phyloP scores from a whole-genome alignment of 2,329 filamentous ascomycete species.

The Diaporthe sp. region DNA sequence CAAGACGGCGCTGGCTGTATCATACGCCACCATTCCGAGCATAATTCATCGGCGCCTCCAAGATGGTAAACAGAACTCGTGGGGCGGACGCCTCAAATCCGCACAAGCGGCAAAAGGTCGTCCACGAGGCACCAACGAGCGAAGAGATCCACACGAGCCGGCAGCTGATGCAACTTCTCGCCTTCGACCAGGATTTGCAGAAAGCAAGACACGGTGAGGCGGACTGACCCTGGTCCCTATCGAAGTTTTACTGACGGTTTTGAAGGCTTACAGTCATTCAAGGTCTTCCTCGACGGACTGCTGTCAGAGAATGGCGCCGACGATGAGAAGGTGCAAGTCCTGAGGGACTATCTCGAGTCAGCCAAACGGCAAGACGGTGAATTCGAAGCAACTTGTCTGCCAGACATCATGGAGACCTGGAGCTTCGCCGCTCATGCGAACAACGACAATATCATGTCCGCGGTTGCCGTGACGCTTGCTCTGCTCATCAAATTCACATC shows the following conservation, averaged over 20 bases:
- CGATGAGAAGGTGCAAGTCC: slow-evolving; percentile 64
- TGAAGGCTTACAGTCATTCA: slow-evolving; percentile 75
- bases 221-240: background rate
- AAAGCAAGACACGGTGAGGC: slow-evolving; percentile 71
- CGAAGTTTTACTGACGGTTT: slow-evolving; percentile 18
- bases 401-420: slow-evolving; percentile 90
- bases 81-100: slow-evolving; percentile 52
- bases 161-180: slow-evolving; percentile 75
- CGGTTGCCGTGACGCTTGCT: slow-evolving; percentile 82
- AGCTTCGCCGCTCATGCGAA: slow-evolving; percentile 82
- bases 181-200: slow-evolving; percentile 76
- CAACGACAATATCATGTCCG: slow-evolving; percentile 83
- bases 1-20: background rate
- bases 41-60: background rate
- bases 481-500: slow-evolving; percentile 85
- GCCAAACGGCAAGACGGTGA: slow-evolving; percentile 64
- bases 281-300: slow-evolving; percentile 76
- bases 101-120: slow-evolving; percentile 66
- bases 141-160: slow-evolving; percentile 72
- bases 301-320: slow-evolving; percentile 60
- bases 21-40: background rate
- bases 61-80: slow-evolving; percentile 31
- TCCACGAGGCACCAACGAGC: slow-evolving; percentile 65
- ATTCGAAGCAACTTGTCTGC: slow-evolving; percentile 72
- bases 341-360: slow-evolving; percentile 75